Percentiles rank a stretch among this genome's conserved stretches.
These are phyloP conservation scores for Erodium texanum DNA, from an alignment of 441 rosid species.

Conservation along the genomic window DNA sequence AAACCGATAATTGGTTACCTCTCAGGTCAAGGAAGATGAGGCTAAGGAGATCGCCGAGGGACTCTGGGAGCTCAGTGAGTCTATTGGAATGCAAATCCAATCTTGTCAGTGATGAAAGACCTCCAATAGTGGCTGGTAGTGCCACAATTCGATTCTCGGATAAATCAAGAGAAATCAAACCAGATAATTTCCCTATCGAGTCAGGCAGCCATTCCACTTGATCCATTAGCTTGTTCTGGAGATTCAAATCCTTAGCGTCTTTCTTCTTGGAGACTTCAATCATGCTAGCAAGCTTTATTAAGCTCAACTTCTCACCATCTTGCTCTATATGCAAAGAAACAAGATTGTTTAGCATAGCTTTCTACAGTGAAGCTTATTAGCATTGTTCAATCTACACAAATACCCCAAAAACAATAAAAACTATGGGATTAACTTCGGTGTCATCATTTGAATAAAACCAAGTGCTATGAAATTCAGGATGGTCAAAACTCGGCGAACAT, in stretches of 20 bases:
- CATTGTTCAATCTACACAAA: no score
- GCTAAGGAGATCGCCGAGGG: slow-evolving; percentile 64
- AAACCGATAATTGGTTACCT: slow-evolving; percentile 65
- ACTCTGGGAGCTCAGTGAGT: slow-evolving; percentile 59
- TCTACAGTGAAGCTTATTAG: no score
- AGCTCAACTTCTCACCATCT: slow-evolving; percentile 65
- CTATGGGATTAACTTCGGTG: no score
- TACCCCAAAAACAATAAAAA: no score
- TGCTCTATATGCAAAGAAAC: slow-evolving; percentile 11
- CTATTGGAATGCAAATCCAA: slow-evolving; percentile 79
- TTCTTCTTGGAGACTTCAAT: slow-evolving; percentile 82
- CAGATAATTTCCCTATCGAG: slow-evolving; percentile 66
- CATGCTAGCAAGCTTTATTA: slow-evolving; percentile 81
- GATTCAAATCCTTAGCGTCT: slow-evolving; percentile 66
- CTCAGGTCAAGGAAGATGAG: slow-evolving; percentile 57
- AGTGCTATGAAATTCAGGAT: no score
- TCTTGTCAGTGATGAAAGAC: slow-evolving; percentile 59
- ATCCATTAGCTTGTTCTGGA: slow-evolving; percentile 74
- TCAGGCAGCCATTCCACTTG: slow-evolving; percentile 91
- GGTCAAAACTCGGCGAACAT: no score
- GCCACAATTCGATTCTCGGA: slow-evolving; percentile 68
- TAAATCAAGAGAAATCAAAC: slow-evolving; percentile 56
- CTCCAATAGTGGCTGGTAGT: slow-evolving; percentile 68
- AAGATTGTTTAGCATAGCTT: no score
- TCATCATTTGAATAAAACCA: no score